Conservation (phyloP, 495 filamentous ascomycete genomes). For the Clohesyomyces aquaticus region DNA sequence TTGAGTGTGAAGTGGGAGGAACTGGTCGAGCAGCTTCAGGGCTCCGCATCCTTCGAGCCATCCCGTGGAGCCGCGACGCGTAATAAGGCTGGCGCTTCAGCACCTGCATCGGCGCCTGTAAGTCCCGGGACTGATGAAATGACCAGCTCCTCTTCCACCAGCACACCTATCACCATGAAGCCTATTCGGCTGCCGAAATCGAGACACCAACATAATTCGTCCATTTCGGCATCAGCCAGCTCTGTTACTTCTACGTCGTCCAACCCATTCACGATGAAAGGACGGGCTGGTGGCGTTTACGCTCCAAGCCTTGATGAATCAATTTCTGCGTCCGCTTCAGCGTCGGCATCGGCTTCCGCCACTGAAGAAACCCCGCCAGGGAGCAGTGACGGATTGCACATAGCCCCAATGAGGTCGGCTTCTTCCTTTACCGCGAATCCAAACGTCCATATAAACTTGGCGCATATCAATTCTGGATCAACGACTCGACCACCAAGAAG, state of each 20-base stretch:
- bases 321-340: slow-evolving; percentile 29
- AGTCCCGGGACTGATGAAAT: slow-evolving; percentile 20
- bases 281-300: slow-evolving; percentile 9
- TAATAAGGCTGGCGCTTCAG: slow-evolving; percentile 16
- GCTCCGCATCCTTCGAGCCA: slow-evolving; percentile 33
- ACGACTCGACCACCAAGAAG: slow-evolving; percentile 16
- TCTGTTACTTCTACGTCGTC: slow-evolving; percentile 28
- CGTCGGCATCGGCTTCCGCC: slow-evolving; percentile 33
- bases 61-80: slow-evolving; percentile 19
- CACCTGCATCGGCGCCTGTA: neutral
- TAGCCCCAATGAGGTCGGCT: slow-evolving; percentile 17
- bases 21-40: slow-evolving; percentile 65
- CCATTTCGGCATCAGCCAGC: slow-evolving; percentile 33
- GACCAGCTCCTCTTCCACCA: slow-evolving; percentile 26
- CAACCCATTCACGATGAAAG: slow-evolving; percentile 20
- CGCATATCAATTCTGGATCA: slow-evolving; percentile 3
- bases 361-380: slow-evolving; percentile 38
- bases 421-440: slow-evolving; percentile 24
- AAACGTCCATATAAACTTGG: slow-evolving; percentile 26
- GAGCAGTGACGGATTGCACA: slow-evolving; percentile 26
- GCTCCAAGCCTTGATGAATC: slow-evolving; percentile 16
- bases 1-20: slow-evolving; percentile 72
- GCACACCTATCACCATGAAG: slow-evolving; percentile 39
- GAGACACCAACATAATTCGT: slow-evolving; percentile 19
- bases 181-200: slow-evolving; percentile 11